Evolutionary conservation across 2,329 filamentous ascomycete genomes (phyloP).

Genomic region (Fusarium fujikuroi): DNA sequence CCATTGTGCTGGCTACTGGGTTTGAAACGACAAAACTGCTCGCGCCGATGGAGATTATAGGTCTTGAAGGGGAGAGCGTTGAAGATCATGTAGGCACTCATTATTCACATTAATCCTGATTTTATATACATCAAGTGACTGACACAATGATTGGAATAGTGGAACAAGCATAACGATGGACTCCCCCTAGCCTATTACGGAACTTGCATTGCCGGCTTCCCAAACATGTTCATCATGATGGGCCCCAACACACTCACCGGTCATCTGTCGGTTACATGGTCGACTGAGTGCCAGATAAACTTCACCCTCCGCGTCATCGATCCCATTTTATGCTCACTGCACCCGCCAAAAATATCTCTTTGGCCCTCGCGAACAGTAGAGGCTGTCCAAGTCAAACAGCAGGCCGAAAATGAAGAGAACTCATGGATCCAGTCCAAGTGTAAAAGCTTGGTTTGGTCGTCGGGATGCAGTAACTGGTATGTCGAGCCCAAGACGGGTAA

Average conservation of each 20-base stretch:
- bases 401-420: neutral
- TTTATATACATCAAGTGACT: neutral
- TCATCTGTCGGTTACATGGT: neutral
- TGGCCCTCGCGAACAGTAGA: neutral
- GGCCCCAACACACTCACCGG: neutral
- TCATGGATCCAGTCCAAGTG: neutral
- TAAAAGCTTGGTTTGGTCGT: neutral
- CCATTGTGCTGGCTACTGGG: neutral
- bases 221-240: neutral
- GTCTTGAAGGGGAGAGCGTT: neutral
- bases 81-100: neutral
- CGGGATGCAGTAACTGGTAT: neutral
- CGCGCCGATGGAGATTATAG: neutral
- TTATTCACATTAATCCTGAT: accelerated
- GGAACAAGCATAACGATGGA: neutral
- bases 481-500: neutral
- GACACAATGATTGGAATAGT: neutral
- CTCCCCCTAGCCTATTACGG: neutral
- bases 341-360: neutral
- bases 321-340: neutral
- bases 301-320: neutral
- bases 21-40: neutral
- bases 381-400: neutral
- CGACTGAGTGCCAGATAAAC: neutral
- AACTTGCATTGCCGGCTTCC: neutral